phyloP scores from a whole-genome alignment of 176 grass and related monocot species.

The Carex scoparia region DNA sequence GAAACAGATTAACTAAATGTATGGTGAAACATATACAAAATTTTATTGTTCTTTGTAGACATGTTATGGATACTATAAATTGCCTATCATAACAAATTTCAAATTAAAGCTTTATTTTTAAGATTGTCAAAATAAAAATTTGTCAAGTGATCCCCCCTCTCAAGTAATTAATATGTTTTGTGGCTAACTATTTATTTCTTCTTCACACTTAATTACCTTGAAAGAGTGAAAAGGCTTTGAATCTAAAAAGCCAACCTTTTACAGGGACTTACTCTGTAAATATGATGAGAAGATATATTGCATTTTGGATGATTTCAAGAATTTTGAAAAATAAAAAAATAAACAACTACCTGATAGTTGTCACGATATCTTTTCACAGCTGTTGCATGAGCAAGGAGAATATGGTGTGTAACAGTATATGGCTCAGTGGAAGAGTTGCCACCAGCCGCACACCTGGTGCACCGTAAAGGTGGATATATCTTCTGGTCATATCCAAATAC shows the following conservation, averaged over 20 bases:
- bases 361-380: slow-evolving; percentile 53
- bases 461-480: slow-evolving; percentile 48
- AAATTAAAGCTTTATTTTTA: too few relatives aligned
- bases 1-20: too few relatives aligned
- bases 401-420: slow-evolving; percentile 63
- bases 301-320: neutral
- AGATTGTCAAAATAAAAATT: neutral
- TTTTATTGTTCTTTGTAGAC: too few relatives aligned
- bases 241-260: neutral
- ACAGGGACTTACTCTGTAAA: neutral
- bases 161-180: neutral
- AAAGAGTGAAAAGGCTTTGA: neutral
- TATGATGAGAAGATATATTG: neutral
- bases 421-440: slow-evolving; percentile 62
- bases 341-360: slow-evolving; percentile 64
- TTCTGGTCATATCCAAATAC: slow-evolving; percentile 47
- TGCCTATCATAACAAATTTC: too few relatives aligned
- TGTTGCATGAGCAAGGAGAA: slow-evolving; percentile 63
- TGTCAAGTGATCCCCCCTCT: neutral
- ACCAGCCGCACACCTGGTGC: slow-evolving; percentile 37
- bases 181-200: neutral
- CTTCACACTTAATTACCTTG: neutral
- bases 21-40: too few relatives aligned
- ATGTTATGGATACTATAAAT: too few relatives aligned
- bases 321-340: neutral